Evolutionary conservation across 23 red algal genomes (phyloP), one percentile per base, ranked within the genome.

Genomic region (Chondrus crispus): DNA sequence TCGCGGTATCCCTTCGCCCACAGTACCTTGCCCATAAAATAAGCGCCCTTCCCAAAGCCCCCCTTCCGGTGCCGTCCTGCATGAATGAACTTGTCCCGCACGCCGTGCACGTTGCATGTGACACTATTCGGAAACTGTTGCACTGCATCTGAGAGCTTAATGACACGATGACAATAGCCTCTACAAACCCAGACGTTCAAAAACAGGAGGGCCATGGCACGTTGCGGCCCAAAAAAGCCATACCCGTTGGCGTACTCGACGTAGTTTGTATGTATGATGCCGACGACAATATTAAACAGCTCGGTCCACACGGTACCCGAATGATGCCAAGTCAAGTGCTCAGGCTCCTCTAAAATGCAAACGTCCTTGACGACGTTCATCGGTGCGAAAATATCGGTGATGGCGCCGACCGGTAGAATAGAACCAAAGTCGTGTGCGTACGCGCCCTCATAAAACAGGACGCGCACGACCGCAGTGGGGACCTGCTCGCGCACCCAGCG

Each of bases 241-340:
- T 26, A 82, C 18, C 46, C 30, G 8, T 46, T 45, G 11, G 68
- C 94, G 42, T 96, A 96, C 35, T 89, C 86, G 80, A 92, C 63
- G 52, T 96, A 96, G 71, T 96, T 96, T 46, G 94, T 96, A 72
- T 96, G 94, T 20, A 96, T 92, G 39, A 96, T 80, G 46, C 94
- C 94, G 20, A 92, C 87, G 11, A 96, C 94, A 46, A 52, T 87
- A 53, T 72, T 47, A 54, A 93, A 96, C 33, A 90, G 29, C 50
- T 83, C 63, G 4, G 86, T 96, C 81, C 80, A 96, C 35, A 80
- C 32, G 16, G 54, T 68, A 28, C 94, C 94, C 1, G 80, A 72
- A 72, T 91, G 89, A 77, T 96, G 85, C 94, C 94, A 96, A 19
- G 94, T 96, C 49, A 96, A 74, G 77, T 96, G 94, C 73, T 96